Evolutionary conservation across 352 stramenopile species (phyloP), one percentile per base, ranked within the genome.

Genomic region (Elongisporangium prolatum): DNA sequence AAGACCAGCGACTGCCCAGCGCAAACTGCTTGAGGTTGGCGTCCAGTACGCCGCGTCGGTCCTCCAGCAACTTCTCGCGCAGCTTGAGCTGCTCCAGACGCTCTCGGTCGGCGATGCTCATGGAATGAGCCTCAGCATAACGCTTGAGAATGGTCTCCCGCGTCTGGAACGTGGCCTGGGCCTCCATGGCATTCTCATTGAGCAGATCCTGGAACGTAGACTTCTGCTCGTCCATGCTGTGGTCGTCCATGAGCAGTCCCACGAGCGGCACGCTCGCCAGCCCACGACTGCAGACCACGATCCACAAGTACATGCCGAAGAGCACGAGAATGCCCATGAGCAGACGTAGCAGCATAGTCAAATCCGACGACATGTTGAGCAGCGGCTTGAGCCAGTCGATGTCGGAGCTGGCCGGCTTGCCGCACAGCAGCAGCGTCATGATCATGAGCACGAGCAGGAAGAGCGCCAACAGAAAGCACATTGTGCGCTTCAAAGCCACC

Each of bases 321-420:
- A 91, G 68, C 44, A 81, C 70, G n/a, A 95, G 59, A 14, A 91
- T 79, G 11, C 82, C 84, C 13, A 90, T 74, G n/a, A 90, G 25
- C 13, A 95, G 67, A 24, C 83, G 74, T 54, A 93, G 63, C 20
- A 91, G 78, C 21, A 77, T 86, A 44, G 85, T 81, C 10, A 91
- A 57, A 67, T 95, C 86, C 0, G 78, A 85, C 6, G 81, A 86
- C 57, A 91, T 72, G 38, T 86, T 75, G 38, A 95, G 72, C 48
- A 95, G 56, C n/a, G 86, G 83, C 56, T 84, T 84, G 57, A 95
- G 67, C 86, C 86, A 95, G 56, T 91, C 84, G 34, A 93, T 76
- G 57, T 92, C 82, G 16, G 76, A 78, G 60, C 69, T 88, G 18
- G 75, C 74, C 14, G 86, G 86, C 58, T 92, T 93, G 17, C 84